These are phyloP conservation scores for Pseudocercospora pini-densiflorae DNA, from an alignment of 2,329 filamentous ascomycete species.

Conservation along the genomic window DNA sequence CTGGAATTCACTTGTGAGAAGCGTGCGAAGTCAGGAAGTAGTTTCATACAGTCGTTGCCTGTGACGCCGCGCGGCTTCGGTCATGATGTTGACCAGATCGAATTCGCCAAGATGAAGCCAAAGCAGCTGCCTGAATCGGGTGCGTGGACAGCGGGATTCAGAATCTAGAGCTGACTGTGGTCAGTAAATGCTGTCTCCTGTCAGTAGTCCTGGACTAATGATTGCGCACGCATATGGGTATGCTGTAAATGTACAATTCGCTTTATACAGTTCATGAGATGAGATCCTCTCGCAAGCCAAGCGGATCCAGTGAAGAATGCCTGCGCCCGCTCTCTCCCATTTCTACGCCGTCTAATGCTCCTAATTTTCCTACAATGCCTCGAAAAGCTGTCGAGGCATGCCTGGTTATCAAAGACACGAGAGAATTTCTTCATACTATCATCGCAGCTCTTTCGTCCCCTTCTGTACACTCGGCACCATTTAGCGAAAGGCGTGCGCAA, in stretches of 20 bases:
- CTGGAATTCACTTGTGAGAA: too few species aligned
- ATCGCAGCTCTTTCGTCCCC: neutral
- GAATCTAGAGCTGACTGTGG: neutral
- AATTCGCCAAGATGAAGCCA: too few species aligned
- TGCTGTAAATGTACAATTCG: constrained; percentile 20
- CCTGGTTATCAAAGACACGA: constrained; percentile 1
- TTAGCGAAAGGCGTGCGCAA: neutral
- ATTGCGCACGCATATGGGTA: neutral
- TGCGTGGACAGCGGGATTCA: too few species aligned
- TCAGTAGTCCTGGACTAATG: neutral
- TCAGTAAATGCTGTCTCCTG: neutral
- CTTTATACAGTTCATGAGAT: constrained; percentile 23
- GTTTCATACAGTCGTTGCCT: too few species aligned
- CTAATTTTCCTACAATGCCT: constrained; percentile 10
- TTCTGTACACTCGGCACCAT: neutral
- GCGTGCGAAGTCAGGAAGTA: too few species aligned
- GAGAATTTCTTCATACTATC: neutral
- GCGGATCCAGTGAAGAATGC: constrained; percentile 2
- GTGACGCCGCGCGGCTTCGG: too few species aligned
- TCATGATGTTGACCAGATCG: too few species aligned
- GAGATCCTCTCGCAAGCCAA: constrained; percentile 17
- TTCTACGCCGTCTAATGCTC: constrained; percentile 19
- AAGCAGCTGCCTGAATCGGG: too few species aligned
- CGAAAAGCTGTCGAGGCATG: constrained; percentile 1
- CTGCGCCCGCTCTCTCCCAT: constrained; percentile 13